Evolutionary conservation across 1,139 yeast genomes (phyloP).

Genomic region (Candida sp.): DNA sequence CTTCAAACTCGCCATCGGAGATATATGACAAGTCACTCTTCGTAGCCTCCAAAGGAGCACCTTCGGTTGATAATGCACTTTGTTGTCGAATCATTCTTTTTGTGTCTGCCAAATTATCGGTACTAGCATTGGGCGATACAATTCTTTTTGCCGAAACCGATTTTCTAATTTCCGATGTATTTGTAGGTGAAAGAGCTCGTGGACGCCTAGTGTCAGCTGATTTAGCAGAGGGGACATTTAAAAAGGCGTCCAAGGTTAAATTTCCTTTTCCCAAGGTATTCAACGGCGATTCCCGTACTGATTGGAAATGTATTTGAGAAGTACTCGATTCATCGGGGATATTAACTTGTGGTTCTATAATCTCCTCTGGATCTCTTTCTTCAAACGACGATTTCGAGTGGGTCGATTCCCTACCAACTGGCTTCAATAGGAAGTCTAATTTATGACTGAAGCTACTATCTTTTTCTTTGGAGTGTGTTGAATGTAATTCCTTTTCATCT

Average conservation of each 20-base stretch:
- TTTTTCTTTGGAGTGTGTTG: constrained; percentile 6
- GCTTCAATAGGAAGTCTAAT: constrained; percentile 16
- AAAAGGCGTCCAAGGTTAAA: constrained; percentile 57
- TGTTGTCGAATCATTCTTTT: neutral
- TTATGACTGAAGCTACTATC: constrained; percentile 14
- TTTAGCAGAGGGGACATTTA: constrained; percentile 14
- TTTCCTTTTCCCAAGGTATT: constrained; percentile 73
- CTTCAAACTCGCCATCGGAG: constrained; percentile 8
- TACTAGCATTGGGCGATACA: neutral
- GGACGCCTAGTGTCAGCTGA: constrained; percentile 14
- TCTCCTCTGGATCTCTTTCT: constrained; percentile 3
- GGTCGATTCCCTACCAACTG: constrained; percentile 10
- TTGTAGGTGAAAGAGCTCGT: constrained; percentile 2
- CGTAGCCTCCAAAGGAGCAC: constrained; percentile 4
- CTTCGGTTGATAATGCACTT: neutral
- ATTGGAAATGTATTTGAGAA: constrained; percentile 48
- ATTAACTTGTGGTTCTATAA: neutral
- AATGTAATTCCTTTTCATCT: constrained; percentile 3
- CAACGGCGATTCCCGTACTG: constrained; percentile 54
- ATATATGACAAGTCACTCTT: constrained; percentile 3
- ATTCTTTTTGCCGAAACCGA: neutral
- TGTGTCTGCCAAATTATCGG: neutral
- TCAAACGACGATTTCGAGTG: constrained; percentile 6
- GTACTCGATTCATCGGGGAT: constrained; percentile 7
- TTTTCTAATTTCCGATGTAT: constrained; percentile 7